Conservation (phyloP, 139 green algal species). For the Dunaliella primolecta region DNA sequence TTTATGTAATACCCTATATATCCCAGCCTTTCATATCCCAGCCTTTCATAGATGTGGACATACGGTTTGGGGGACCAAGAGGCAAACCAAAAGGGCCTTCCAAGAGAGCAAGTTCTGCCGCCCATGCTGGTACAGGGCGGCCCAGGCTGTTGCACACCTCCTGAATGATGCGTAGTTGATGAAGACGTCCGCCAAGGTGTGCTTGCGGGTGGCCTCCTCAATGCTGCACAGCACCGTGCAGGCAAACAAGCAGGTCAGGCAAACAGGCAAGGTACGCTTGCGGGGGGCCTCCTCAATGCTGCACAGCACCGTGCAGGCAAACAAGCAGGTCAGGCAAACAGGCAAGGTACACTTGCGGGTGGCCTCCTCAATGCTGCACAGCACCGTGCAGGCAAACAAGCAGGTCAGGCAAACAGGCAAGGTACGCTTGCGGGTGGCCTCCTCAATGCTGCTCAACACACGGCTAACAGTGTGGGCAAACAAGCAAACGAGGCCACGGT, state of each 20-base stretch:
- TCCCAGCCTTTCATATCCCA: too few species aligned
- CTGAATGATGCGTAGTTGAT: constrained; percentile 94
- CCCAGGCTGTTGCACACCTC: constrained; percentile 42
- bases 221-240: constrained; percentile 45
- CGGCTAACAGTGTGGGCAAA: neutral
- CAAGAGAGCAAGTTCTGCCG: too few species aligned
- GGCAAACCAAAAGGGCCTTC: too few species aligned
- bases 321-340: neutral
- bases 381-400: neutral
- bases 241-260: neutral
- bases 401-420: constrained; percentile 7
- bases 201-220: constrained; percentile 61
- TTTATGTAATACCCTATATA: too few species aligned
- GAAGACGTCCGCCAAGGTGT: constrained; percentile 87
- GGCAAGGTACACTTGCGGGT: constrained; percentile 58
- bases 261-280: constrained; percentile 49
- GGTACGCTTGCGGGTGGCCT: constrained; percentile 69
- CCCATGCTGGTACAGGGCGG: too few species aligned
- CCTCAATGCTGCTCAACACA: constrained; percentile 50
- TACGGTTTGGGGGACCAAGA: too few species aligned
- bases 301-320: constrained; percentile 11
- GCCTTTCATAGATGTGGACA: too few species aligned
- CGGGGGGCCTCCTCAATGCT: constrained; percentile 69
- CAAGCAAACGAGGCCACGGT: neutral
- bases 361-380: constrained; percentile 65